Base-by-base conservation (phyloP, 2,329 filamentous ascomycete species). In the Exophiala aquamarina region DNA sequence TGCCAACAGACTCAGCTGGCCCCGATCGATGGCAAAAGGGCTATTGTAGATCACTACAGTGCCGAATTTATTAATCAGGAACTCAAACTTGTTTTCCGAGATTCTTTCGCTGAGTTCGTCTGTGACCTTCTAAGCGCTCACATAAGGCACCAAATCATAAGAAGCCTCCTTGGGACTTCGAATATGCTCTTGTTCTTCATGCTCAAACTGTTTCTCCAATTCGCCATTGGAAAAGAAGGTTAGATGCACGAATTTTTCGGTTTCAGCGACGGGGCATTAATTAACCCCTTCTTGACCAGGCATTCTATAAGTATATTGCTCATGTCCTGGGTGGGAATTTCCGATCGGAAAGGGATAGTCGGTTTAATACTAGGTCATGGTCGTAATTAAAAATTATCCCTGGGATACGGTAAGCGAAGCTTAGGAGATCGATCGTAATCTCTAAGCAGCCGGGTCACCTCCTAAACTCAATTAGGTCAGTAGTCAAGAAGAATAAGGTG, bases 141-240 rank as follows among this genome's bases (percentile, higher is more conserved):
- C 98, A 73, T 92, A 89, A 36, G 93, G 93, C 37, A 95, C 85
- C 61, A 88, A 78, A 70, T 98, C 93, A 72, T 98, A 98, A 23
- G 93, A 98, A 18, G 93, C 79, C 26, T 98, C 93, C 78, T 86
- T 92, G 70, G 95, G 95, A 40, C 89, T 95, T 40, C 89, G 84
- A 36, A 98, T 91, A 77, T 95, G 87, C 63, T 98, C 93, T 58
- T 93, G 88, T 55, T 85, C 83, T 74, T 98, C 93, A 38, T 90
- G 85, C 44, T 87, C 83, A 73, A 96, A 98, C 55, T 89, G 87
- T 77, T 96, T 95, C 76, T 98, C 93, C 43, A 95, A 88, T 65
- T 93, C 93, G 48, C 93, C 93, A 74, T 98, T 98, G 84, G 97
- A 97, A 82, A 97, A 97, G 81, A 97, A 97, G 48, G 93, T 97